phyloP scores from a whole-genome alignment of 2,329 filamentous ascomycete species.

The Penicillium fuscoglaucum region DNA sequence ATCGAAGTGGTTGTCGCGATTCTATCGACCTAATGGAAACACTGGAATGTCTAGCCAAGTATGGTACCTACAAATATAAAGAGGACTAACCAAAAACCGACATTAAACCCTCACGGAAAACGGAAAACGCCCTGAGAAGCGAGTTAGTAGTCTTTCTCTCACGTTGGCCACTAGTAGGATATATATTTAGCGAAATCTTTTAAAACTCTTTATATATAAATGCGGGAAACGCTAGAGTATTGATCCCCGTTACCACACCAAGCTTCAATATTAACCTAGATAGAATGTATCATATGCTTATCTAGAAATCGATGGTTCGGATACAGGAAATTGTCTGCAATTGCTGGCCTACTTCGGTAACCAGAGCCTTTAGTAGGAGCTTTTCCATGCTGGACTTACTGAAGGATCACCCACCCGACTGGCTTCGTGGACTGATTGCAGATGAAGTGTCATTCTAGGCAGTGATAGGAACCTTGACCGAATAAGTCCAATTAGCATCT shows the following conservation, averaged over 20 bases:
- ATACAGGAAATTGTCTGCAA: background rate
- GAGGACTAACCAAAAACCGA: background rate
- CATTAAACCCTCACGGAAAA: background rate
- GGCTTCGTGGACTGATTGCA: conserved; percentile 5
- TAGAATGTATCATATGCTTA: background rate
- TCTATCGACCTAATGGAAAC: background rate
- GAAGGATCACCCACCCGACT: conserved; percentile 1
- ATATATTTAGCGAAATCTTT: background rate
- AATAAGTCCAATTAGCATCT: background rate
- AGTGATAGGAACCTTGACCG: background rate
- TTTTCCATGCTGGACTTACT: conserved; percentile 2
- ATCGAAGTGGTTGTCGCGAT: background rate
- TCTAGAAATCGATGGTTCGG: background rate
- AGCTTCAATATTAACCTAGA: background rate
- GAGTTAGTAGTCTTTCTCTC: background rate
- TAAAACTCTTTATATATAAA: background rate
- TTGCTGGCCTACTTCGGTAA: background rate
- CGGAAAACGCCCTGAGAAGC: background rate
- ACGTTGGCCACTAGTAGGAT: background rate
- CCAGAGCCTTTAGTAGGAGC: conserved; percentile 3
- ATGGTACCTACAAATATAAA: background rate
- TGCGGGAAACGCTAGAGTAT: background rate
- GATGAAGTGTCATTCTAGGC: background rate
- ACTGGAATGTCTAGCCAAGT: background rate
- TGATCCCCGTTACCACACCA: background rate